These are phyloP conservation scores for Chytriomyces sp. DNA, from an alignment of 192 early-diverging fungal species.

Conservation along the genomic window DNA sequence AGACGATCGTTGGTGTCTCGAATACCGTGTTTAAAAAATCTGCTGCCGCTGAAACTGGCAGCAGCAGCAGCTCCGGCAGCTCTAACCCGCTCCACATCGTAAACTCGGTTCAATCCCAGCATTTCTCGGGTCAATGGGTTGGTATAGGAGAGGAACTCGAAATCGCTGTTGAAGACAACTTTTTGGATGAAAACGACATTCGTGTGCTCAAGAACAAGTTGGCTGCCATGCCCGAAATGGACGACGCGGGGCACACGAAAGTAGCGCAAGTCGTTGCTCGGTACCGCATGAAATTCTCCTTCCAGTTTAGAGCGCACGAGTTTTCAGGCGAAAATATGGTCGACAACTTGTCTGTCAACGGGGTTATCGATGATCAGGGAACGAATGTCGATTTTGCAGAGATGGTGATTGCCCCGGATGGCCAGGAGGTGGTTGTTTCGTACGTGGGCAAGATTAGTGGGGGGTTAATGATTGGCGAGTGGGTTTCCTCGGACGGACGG, in stretches of 20 bases:
- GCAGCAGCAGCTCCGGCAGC: background rate
- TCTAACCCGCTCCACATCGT: no score
- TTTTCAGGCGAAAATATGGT: constrained; percentile 23
- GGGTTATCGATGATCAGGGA: constrained; percentile 14
- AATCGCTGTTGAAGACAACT: background rate
- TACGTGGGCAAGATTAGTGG: constrained; percentile 4
- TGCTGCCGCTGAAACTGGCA: background rate
- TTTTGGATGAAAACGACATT: background rate
- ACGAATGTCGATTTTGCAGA: constrained; percentile 5
- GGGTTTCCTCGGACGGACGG: constrained; percentile 15
- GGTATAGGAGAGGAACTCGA: constrained; percentile 9
- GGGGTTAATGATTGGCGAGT: constrained; percentile 16
- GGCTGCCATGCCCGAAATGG: background rate
- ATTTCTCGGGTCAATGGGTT: background rate
- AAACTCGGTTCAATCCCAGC: background rate
- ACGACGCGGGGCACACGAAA: background rate
- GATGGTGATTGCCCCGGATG: background rate
- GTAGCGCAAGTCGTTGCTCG: constrained; percentile 8
- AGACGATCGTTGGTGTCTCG: background rate
- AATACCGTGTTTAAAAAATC: background rate
- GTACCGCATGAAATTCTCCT: constrained; percentile 22
- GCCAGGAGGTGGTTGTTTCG: constrained; percentile 14
- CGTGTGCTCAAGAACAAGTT: background rate
- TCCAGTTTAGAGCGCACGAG: background rate
- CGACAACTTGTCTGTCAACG: constrained; percentile 10